phyloP scores from a whole-genome alignment of 805 yeast species.

The Yamadazyma tumulicola region DNA sequence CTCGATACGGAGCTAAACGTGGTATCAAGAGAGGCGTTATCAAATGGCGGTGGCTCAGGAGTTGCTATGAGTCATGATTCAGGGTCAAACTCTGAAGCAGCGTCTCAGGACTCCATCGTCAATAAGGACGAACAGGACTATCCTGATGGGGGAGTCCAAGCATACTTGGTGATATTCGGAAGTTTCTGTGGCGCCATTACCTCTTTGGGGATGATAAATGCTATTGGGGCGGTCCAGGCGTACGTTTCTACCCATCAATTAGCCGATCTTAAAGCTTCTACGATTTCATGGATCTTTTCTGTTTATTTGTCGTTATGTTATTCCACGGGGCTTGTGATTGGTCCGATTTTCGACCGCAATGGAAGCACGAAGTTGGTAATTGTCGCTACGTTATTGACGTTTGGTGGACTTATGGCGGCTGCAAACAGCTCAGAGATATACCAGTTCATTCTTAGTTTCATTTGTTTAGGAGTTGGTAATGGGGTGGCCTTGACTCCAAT shows the following conservation, averaged over 20 bases:
- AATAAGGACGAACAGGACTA: conserved; percentile 16
- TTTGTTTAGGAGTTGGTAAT: conserved; percentile 55
- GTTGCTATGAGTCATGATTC: too few species aligned
- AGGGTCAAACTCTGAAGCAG: too few species aligned
- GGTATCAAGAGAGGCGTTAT: too few species aligned
- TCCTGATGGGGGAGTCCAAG: conserved; percentile 61
- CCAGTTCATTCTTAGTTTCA: conserved; percentile 60
- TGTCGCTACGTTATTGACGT: conserved; percentile 39
- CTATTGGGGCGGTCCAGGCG: conserved; percentile 61
- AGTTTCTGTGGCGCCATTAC: conserved; percentile 54
- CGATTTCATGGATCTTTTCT: conserved; percentile 65
- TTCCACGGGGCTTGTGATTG: conserved; percentile 48
- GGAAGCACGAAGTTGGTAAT: conserved; percentile 49
- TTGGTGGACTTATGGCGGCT: conserved; percentile 51
- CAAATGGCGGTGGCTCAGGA: too few species aligned
- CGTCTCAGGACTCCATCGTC: too few species aligned
- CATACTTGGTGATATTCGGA: conserved; percentile 57
- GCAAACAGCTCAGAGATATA: conserved; percentile 52
- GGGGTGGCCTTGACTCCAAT: conserved; percentile 60
- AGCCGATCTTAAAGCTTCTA: conserved; percentile 38
- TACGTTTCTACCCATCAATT: conserved; percentile 57
- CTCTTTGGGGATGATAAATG: conserved; percentile 53
- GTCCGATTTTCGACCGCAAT: conserved; percentile 59
- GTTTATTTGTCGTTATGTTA: conserved; percentile 49
- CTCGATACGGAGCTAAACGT: too few species aligned